Evolutionary conservation across 2,329 filamentous ascomycete species (phyloP).

Genomic region (Pestalotiopsis sp.): DNA sequence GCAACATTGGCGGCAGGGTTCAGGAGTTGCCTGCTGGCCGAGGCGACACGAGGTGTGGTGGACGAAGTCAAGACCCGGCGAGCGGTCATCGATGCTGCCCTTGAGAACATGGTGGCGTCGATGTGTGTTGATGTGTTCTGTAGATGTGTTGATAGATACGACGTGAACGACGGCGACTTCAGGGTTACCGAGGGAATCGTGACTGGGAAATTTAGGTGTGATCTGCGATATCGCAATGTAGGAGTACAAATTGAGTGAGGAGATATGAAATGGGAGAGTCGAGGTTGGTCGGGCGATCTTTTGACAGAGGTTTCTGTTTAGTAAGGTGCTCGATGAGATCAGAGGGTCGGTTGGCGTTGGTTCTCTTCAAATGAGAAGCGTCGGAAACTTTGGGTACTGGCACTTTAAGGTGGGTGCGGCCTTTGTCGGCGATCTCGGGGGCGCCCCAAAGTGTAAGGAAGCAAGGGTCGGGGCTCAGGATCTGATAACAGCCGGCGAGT

Average conservation of each 20-base stretch:
- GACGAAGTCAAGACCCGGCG: slow-evolving; percentile 41
- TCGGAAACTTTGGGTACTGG: slow-evolving; percentile 7
- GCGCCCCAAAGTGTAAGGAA: not conserved
- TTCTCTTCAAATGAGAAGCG: not conserved
- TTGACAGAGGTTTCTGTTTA: not conserved
- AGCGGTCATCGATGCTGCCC: slow-evolving; percentile 24
- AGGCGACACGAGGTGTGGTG: slow-evolving; percentile 34
- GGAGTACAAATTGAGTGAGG: not conserved
- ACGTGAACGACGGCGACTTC: slow-evolving; percentile 1
- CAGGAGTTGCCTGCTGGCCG: slow-evolving; percentile 40
- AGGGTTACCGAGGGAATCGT: slow-evolving; percentile 6
- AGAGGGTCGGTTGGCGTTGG: slow-evolving; percentile 3
- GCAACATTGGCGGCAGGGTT: slow-evolving; percentile 40
- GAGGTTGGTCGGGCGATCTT: slow-evolving; percentile 7
- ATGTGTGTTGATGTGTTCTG: slow-evolving; percentile 13
- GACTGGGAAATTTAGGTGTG: slow-evolving; percentile 6
- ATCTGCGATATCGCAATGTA: not conserved
- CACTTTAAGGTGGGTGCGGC: slow-evolving; percentile 17
- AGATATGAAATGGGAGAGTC: slow-evolving; percentile 7
- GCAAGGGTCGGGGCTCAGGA: not conserved
- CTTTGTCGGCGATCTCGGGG: slow-evolving; percentile 35
- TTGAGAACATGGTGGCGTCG: slow-evolving; percentile 17
- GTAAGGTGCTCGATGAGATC: slow-evolving; percentile 11
- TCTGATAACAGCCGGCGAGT: not conserved
- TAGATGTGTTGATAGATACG: not conserved